Conservation (phyloP, 2,329 filamentous ascomycete genomes). For the Gliomastix tumulicola region DNA sequence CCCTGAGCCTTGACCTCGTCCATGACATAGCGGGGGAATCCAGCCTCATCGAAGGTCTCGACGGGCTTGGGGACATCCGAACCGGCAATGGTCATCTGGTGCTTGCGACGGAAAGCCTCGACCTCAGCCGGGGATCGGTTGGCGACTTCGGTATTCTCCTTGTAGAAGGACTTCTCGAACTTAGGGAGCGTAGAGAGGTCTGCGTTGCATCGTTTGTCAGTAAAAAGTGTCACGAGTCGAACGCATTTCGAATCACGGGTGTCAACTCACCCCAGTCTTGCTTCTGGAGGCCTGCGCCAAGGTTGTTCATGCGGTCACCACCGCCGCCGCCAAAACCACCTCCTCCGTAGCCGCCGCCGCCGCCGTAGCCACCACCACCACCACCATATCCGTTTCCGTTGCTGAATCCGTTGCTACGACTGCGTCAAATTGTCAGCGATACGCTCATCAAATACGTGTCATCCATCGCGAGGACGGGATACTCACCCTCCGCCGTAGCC, state of each 20-base stretch:
- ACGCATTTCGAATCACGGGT: background rate
- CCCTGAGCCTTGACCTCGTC: slow-evolving; percentile 98
- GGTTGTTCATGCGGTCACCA: slow-evolving; percentile 89
- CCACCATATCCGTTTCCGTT: slow-evolving; percentile 23
- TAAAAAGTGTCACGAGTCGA: slow-evolving; percentile 10
- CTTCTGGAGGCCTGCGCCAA: slow-evolving; percentile 80
- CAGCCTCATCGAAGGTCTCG: slow-evolving; percentile 94
- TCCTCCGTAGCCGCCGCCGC: slow-evolving; percentile 27
- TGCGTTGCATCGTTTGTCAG: slow-evolving; percentile 30
- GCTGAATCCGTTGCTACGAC: slow-evolving; percentile 41
- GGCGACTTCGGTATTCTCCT: slow-evolving; percentile 78
- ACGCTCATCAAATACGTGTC: slow-evolving; percentile 3
- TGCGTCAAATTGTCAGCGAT: slow-evolving; percentile 30
- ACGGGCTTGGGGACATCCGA: slow-evolving; percentile 84
- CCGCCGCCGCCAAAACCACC: slow-evolving; percentile 51
- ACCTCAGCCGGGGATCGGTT: slow-evolving; percentile 72
- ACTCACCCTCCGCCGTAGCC: slow-evolving; percentile 30
- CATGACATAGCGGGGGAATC: slow-evolving; percentile 95
- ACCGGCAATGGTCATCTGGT: slow-evolving; percentile 79
- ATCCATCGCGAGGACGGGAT: slow-evolving; percentile 5
- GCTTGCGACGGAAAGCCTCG: slow-evolving; percentile 77
- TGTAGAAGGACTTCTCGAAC: slow-evolving; percentile 99
- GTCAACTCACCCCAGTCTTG: slow-evolving; percentile 74
- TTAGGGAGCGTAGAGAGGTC: slow-evolving; percentile 78
- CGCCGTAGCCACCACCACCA: slow-evolving; percentile 19